These are phyloP conservation scores for Myriosclerotinia scirpicola DNA, from an alignment of 2,329 filamentous ascomycete genomes.

Conservation along the genomic window DNA sequence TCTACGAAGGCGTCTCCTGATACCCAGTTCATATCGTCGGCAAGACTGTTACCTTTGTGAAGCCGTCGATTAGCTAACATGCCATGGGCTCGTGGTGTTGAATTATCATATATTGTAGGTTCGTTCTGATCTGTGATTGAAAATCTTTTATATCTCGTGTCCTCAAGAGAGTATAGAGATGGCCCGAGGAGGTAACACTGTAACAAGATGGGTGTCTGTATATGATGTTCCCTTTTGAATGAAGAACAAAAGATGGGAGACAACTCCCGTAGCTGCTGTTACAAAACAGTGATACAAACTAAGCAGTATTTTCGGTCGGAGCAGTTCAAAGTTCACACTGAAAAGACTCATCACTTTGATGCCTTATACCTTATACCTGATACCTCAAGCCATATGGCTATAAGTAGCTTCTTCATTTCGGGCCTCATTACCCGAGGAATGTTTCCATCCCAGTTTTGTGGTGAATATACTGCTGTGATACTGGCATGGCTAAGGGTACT, in stretches of 20 bases:
- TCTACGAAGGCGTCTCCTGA: neutral
- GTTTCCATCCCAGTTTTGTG: neutral
- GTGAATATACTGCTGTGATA: too few species aligned
- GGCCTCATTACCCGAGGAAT: neutral
- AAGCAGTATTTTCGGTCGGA: neutral
- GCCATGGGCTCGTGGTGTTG: neutral
- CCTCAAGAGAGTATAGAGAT: neutral
- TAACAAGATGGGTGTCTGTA: neutral
- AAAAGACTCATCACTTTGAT: too few species aligned
- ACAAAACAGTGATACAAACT: neutral
- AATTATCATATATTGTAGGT: neutral
- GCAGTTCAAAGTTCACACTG: neutral
- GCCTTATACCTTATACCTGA: neutral
- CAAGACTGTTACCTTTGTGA: neutral
- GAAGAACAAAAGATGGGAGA: neutral
- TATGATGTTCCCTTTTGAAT: neutral
- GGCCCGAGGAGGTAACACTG: neutral
- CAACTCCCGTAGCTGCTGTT: neutral
- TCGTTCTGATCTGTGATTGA: neutral
- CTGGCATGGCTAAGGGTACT: neutral
- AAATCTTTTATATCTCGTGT: neutral
- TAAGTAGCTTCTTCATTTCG: neutral
- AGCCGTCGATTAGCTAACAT: neutral
- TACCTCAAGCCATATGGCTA: neutral
- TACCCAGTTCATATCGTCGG: neutral